Evolutionary conservation across 768 basidiomycete species (phyloP).

Genomic region (Trametes cubensis): DNA sequence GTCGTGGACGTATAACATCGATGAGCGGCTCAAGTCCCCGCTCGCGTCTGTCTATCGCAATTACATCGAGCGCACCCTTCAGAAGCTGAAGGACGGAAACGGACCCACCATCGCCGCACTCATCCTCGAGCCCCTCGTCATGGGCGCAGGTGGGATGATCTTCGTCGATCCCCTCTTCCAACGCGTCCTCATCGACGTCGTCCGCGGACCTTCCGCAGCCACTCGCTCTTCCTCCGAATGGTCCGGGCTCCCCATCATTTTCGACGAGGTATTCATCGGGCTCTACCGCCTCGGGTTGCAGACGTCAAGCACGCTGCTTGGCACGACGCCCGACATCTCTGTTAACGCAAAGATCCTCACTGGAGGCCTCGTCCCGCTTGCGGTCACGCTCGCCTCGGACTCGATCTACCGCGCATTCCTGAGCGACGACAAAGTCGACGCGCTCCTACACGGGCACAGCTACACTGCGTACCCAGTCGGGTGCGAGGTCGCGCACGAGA

Average conservation of each 20-base stretch:
- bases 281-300: slow-evolving; percentile 83
- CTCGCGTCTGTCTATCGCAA: slow-evolving; percentile 66
- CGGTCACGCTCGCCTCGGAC: slow-evolving; percentile 80
- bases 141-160: slow-evolving; percentile 97
- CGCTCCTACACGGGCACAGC: slow-evolving; percentile 91
- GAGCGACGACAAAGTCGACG: slow-evolving; percentile 75
- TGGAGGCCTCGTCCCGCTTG: slow-evolving; percentile 87
- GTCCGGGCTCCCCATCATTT: slow-evolving; percentile 85
- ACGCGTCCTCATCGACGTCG: slow-evolving; percentile 79
- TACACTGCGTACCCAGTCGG: slow-evolving; percentile 95
- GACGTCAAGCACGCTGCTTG: slow-evolving; percentile 66
- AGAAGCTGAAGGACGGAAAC: slow-evolving; percentile 45
- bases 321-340: slow-evolving; percentile 81
- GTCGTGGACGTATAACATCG: slow-evolving; percentile 69
- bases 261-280: slow-evolving; percentile 95
- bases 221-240: slow-evolving; percentile 41
- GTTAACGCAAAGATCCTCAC: slow-evolving; percentile 94
- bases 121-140: slow-evolving; percentile 87
- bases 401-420: slow-evolving; percentile 81
- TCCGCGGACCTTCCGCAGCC: slow-evolving; percentile 50
- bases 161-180: slow-evolving; percentile 98
- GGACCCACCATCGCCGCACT: slow-evolving; percentile 64
- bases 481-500: slow-evolving; percentile 86
- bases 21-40: slow-evolving; percentile 55
- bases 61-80: slow-evolving; percentile 59